A percentile compares a stretch with the other conserved stretches of the same genome.
Evolutionary conservation across 768 basidiomycete genomes (phyloP).

Genomic region (Xerocomus potaroensis): DNA sequence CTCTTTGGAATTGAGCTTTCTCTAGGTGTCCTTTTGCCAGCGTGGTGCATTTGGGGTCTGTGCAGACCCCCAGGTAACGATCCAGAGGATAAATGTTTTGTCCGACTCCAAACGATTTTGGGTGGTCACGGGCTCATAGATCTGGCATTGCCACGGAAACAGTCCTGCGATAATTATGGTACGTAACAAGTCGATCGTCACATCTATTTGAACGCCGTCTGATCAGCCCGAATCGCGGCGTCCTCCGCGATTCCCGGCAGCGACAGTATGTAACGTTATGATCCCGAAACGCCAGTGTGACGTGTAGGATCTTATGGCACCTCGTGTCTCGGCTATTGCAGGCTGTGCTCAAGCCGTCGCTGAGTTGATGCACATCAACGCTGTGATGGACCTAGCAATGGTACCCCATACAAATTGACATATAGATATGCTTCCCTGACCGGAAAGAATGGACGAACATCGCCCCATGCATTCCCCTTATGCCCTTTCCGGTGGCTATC

Average conservation of each 20-base stretch:
- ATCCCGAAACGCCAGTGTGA: conserved; percentile 29
- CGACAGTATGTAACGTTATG: conserved; percentile 24
- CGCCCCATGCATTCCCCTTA: conserved; percentile 30
- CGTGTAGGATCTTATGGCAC: conserved; percentile 27
- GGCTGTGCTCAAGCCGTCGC: conserved; percentile 28
- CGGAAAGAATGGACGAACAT: conserved; percentile 40
- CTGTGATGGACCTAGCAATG: conserved; percentile 22
- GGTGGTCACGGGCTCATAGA: not conserved
- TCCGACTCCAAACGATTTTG: not conserved
- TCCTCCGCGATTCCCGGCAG: conserved; percentile 23
- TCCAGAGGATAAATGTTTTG: conserved; percentile 9
- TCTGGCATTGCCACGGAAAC: conserved; percentile 13
- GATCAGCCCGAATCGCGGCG: conserved; percentile 25
- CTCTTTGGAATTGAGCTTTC: conserved; percentile 22
- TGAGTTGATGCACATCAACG: conserved; percentile 25
- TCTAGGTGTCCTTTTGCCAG: not conserved
- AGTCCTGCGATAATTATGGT: conserved; percentile 16
- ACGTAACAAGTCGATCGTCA: conserved; percentile 23
- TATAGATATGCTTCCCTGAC: conserved; percentile 31
- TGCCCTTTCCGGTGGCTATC: conserved; percentile 31
- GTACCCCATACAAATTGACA: conserved; percentile 25
- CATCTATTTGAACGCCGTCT: conserved; percentile 21
- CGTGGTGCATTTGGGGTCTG: conserved; percentile 15
- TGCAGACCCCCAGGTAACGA: conserved; percentile 10
- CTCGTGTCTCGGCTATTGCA: conserved; percentile 27